A percentile compares a stretch with the other conserved stretches of the same genome.
These are phyloP conservation scores for Yarrowia phangngaensis DNA, from an alignment of 805 yeast genomes.

Conservation along the genomic window DNA sequence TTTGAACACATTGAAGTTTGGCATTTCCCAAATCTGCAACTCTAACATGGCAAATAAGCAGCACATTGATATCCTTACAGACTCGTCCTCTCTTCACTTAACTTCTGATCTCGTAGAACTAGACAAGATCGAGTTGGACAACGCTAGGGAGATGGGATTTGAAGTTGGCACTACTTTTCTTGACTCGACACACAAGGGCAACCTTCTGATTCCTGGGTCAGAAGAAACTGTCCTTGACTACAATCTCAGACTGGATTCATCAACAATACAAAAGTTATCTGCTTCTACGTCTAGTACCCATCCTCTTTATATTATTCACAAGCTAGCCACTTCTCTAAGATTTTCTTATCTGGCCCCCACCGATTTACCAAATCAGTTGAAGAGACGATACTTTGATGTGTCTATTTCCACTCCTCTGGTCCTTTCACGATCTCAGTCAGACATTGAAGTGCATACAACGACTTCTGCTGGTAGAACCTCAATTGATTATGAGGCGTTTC, in stretches of 20 bases:
- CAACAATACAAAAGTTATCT: constrained; percentile 3
- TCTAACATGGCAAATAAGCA: constrained; percentile 11
- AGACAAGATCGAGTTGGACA: constrained; percentile 16
- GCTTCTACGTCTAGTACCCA: constrained; percentile 14
- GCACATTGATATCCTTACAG: constrained; percentile 2
- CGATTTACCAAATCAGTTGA: constrained; percentile 6
- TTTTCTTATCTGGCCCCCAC: constrained; percentile 27
- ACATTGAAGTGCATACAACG: constrained; percentile 1
- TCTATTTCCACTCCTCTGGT: constrained; percentile 26
- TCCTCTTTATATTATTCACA: constrained; percentile 15
- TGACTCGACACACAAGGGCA: constrained; percentile 14
- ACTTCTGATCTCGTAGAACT: constrained; percentile 15
- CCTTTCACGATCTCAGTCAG: constrained; percentile 16
- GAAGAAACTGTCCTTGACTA: constrained; percentile 19
- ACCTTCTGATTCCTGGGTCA: constrained; percentile 17
- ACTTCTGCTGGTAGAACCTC: constrained; percentile 3
- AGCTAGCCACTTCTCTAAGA: constrained; percentile 17
- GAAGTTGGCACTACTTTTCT: constrained; percentile 16
- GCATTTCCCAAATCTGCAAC: constrained; percentile 16
- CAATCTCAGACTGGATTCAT: constrained; percentile 4
- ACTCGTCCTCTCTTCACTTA: constrained; percentile 6
- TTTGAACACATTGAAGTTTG: constrained; percentile 19
- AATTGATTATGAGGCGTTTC: constrained; percentile 13
- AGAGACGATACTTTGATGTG: constrained; percentile 28
- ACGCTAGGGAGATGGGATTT: constrained; percentile 19